Conservation (phyloP, 2,329 filamentous ascomycete species). For the Aspergillus hortae region DNA sequence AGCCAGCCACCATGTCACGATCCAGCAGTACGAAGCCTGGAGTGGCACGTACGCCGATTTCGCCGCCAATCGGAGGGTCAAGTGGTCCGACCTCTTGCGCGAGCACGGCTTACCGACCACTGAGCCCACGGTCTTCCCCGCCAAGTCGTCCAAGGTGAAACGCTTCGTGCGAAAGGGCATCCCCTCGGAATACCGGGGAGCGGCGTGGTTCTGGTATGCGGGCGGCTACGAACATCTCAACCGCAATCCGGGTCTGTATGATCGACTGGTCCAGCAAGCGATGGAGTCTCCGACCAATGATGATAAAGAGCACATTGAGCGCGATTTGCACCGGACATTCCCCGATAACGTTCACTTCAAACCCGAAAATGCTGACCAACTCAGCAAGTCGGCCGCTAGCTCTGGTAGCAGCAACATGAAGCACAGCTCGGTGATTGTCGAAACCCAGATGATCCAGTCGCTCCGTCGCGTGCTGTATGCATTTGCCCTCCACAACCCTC, state of each 20-base stretch:
- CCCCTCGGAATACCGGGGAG: conserved; percentile 88
- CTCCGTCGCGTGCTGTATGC: conserved; percentile 82
- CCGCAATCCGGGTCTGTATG: conserved; percentile 74
- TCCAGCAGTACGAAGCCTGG: conserved; percentile 80
- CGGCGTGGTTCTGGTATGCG: conserved; percentile 95
- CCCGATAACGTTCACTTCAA: conserved; percentile 93
- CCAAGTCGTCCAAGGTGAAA: conserved; percentile 77
- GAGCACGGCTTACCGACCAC: conserved; percentile 71
- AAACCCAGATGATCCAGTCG: conserved; percentile 75
- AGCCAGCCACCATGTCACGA: conserved; percentile 70
- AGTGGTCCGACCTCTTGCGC: conserved; percentile 76
- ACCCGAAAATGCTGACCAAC: conserved; percentile 45
- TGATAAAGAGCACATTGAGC: conserved; percentile 86
- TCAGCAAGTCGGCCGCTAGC: conserved; percentile 13
- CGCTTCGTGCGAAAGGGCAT: conserved; percentile 90
- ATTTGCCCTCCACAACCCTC: conserved; percentile 85
- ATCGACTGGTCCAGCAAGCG: conserved; percentile 63
- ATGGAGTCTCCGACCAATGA: conserved; percentile 63
- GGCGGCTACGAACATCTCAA: conserved; percentile 76
- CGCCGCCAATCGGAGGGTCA: conserved; percentile 68
- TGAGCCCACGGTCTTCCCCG: conserved; percentile 72
- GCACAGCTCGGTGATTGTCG: conserved; percentile 43
- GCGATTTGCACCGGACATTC: conserved; percentile 89
- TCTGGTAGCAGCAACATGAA: conserved; percentile 36
- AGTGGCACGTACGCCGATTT: conserved; percentile 71